Conservation (phyloP, 2,329 filamentous ascomycete genomes). For the Xenoacremonium recifei region DNA sequence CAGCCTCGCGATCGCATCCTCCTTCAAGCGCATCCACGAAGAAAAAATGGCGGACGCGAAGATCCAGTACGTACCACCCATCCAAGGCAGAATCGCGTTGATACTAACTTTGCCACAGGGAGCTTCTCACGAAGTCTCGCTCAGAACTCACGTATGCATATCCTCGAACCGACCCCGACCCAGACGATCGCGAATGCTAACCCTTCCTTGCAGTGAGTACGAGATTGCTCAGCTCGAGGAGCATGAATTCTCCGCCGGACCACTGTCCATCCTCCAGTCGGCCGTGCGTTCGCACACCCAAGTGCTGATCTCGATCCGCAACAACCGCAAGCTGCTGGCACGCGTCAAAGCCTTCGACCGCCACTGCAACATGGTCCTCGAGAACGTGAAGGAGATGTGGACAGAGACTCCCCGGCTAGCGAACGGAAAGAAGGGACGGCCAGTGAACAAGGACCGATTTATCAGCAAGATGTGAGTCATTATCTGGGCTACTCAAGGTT, state of each 20-base stretch:
- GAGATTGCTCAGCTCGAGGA: slow-evolving; percentile 73
- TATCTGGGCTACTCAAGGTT: not conserved
- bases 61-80: slow-evolving; percentile 60
- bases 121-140: slow-evolving; percentile 85
- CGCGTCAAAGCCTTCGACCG: slow-evolving; percentile 98
- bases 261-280: slow-evolving; percentile 89
- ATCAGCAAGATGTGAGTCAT: slow-evolving; percentile 88
- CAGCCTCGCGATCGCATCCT: slow-evolving; percentile 33
- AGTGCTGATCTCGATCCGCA: slow-evolving; percentile 94
- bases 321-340: slow-evolving; percentile 96
- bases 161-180: slow-evolving; percentile 11
- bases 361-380: slow-evolving; percentile 98
- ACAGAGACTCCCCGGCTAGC: slow-evolving; percentile 84
- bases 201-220: slow-evolving; percentile 68
- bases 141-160: slow-evolving; percentile 79
- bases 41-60: slow-evolving; percentile 65
- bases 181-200: slow-evolving; percentile 18
- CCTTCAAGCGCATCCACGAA: slow-evolving; percentile 17
- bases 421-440: slow-evolving; percentile 82
- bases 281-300: slow-evolving; percentile 93
- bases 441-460: slow-evolving; percentile 96
- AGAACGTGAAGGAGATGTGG: slow-evolving; percentile 98
- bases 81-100: not conserved
- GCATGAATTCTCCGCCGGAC: slow-evolving; percentile 54
- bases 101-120: slow-evolving; percentile 52